Evolutionary conservation across 257 asterid species (phyloP).

Genomic region (Dorcoceras hygrometricum): DNA sequence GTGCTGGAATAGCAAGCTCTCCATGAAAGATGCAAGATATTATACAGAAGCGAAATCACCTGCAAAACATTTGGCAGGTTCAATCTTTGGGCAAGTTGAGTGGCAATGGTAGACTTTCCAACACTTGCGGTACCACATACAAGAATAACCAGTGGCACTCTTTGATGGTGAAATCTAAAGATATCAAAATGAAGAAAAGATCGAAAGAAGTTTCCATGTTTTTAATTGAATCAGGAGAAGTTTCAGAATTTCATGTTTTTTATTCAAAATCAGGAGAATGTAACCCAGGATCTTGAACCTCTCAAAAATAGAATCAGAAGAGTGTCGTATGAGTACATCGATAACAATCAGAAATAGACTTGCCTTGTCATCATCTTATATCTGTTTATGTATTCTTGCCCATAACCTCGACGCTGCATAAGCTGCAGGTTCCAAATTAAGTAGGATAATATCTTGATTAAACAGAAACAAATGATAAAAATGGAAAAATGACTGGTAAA

Average conservation of each 20-base stretch:
- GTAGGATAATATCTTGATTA: conserved; percentile 7
- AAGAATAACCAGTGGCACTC: conserved; percentile 97
- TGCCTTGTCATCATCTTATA: conserved; percentile 98
- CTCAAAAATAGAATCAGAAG: conserved; percentile 14
- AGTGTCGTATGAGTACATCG: conserved; percentile 5
- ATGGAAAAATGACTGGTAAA: neutral
- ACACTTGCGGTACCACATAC: conserved; percentile 99
- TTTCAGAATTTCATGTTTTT: conserved; percentile 20
- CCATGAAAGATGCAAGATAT: conserved; percentile 21
- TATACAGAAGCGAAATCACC: conserved; percentile 37
- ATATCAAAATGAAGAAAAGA: conserved; percentile 25
- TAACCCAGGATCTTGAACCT: neutral
- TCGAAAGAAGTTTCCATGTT: conserved; percentile 24
- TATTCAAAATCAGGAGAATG: neutral
- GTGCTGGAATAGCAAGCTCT: conserved; percentile 15
- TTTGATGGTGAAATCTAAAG: conserved; percentile 88
- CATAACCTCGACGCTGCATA: conserved; percentile 96
- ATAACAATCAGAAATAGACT: conserved; percentile 21
- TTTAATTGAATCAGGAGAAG: conserved; percentile 10
- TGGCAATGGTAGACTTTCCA: conserved; percentile 96
- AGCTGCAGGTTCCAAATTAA: conserved; percentile 49
- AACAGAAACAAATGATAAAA: neutral
- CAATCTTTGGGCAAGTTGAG: conserved; percentile 98
- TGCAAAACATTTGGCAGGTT: conserved; percentile 97
- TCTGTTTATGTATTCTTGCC: conserved; percentile 89